Conservation (phyloP, 2,329 filamentous ascomycete genomes). For the Phaeoacremonium minimum region DNA sequence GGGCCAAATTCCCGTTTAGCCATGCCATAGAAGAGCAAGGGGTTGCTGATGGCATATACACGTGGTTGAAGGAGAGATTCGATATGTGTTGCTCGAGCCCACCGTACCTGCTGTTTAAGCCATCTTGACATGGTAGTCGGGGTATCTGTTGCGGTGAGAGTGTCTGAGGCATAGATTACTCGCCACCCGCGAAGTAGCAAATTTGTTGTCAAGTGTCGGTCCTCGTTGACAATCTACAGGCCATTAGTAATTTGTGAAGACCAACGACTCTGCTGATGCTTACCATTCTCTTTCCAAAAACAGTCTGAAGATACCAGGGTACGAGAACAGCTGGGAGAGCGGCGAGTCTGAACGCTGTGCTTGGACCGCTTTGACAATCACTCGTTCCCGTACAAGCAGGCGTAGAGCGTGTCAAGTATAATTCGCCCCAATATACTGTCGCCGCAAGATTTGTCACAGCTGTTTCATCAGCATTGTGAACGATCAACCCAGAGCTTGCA, state of each 20-base stretch:
- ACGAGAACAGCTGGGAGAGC: constrained; percentile 23
- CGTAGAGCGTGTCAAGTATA: constrained; percentile 25
- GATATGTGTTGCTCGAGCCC: constrained; percentile 27
- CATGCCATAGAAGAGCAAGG: constrained; percentile 26
- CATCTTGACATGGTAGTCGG: constrained; percentile 25
- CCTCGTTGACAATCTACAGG: constrained; percentile 32
- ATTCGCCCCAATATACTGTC: constrained; percentile 27
- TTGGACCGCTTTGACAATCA: constrained; percentile 30
- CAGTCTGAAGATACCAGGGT: constrained; percentile 28
- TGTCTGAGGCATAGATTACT: constrained; percentile 25
- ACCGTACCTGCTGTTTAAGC: constrained; percentile 30
- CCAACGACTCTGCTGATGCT: too few relatives aligned
- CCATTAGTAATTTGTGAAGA: too few relatives aligned
- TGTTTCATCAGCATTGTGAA: constrained; percentile 25
- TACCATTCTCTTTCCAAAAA: constrained; percentile 26
- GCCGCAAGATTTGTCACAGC: constrained; percentile 21
- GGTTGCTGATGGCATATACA: constrained; percentile 25
- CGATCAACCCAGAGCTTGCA: constrained; percentile 23
- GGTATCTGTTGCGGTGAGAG: constrained; percentile 27
- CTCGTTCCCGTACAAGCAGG: constrained; percentile 13
- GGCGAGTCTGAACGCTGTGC: constrained; percentile 24
- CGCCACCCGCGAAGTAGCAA: constrained; percentile 25
- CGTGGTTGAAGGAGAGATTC: constrained; percentile 26
- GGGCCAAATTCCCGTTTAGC: constrained; percentile 23
- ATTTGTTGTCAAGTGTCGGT: constrained; percentile 29